phyloP scores from a whole-genome alignment of 1,139 yeast species.

The Suhomyces panamericanus region DNA sequence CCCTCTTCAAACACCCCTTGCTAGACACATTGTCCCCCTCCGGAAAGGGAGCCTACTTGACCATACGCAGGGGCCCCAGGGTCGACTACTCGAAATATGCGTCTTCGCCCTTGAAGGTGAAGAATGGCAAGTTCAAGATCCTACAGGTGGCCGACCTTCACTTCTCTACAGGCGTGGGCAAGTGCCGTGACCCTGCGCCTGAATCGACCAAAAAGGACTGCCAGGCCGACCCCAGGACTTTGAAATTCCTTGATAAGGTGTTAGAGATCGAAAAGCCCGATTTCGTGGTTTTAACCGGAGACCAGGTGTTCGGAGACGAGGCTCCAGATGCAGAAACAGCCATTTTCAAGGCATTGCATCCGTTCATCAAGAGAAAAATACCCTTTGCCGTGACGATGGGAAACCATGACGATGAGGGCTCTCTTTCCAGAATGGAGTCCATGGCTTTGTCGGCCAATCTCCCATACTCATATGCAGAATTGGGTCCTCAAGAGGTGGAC shows the following conservation, averaged over 20 bases:
- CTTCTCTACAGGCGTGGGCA: conserved; percentile 73
- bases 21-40: conserved; percentile 21
- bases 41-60: conserved; percentile 26
- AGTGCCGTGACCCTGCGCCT: conserved; percentile 71
- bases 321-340: conserved; percentile 81
- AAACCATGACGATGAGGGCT: conserved; percentile 83
- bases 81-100: conserved; percentile 23
- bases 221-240: conserved; percentile 72
- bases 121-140: conserved; percentile 62
- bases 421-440: conserved; percentile 57
- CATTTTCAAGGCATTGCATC: conserved; percentile 70
- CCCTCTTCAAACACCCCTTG: conserved; percentile 32
- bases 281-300: conserved; percentile 82
- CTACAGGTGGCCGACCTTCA: conserved; percentile 88
- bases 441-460: conserved; percentile 55
- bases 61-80: conserved; percentile 32
- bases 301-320: conserved; percentile 70
- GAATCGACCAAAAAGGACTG: conserved; percentile 47
- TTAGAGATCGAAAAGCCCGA: conserved; percentile 77
- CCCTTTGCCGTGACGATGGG: conserved; percentile 85
- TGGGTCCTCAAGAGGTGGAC: conserved; percentile 64
- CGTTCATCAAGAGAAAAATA: conserved; percentile 61
- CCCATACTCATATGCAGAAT: conserved; percentile 64
- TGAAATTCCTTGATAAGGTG: conserved; percentile 58
- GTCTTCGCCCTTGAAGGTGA: conserved; percentile 27